Evolutionary conservation across 163 green algal species (phyloP), one percentile per base, ranked within the genome.

Genomic region (Coccomyxa subellipsoidea): DNA sequence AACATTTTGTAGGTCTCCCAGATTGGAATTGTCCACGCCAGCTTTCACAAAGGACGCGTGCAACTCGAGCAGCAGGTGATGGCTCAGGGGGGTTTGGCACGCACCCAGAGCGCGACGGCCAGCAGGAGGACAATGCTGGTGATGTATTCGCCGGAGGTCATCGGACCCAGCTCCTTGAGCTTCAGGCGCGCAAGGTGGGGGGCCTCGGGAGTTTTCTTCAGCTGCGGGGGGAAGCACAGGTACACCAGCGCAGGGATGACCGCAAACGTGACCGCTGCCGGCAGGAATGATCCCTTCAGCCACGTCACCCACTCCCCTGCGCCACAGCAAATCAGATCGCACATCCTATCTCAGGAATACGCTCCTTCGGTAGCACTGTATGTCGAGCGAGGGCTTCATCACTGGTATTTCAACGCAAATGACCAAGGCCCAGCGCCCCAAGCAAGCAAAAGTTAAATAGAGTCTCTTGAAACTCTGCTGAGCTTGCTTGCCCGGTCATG

Each of bases 201-300:
- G 7, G 96, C 96, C 82, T 99, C 95, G 12, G 96, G 96, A 0
- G 96, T 99, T 79, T 97, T 92, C 83, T 94, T 98, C 77, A 98
- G 89, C 85, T 95, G 85, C 23, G 93, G 93, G 0, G 91, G 89
- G 79, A 86, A 92, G 31, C 97, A 79, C 82, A 90, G 72, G 88
- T 91, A 97, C 7, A 96, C 39, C 38, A 97, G 77, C 23, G 93
- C 81, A 1, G 95, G 94, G 9, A 88, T 95, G 78, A 93, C 76
- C 8, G 94, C 29, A 54, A 97, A 75, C 27, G 79, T 84, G 29
- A 89, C 31, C 9, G 90, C 37, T 4, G 88, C 88, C 23, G 94
- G 93, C 78, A 95, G 83, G n/a, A 87, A 79, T 2, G 93, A 91
- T 0, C 86, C 94, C 82, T 95, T 59, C 47, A 59, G 47, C 47